Evolutionary conservation across 164 flowering plant species (phyloP).

Genomic region (Brasenia schreberi): DNA sequence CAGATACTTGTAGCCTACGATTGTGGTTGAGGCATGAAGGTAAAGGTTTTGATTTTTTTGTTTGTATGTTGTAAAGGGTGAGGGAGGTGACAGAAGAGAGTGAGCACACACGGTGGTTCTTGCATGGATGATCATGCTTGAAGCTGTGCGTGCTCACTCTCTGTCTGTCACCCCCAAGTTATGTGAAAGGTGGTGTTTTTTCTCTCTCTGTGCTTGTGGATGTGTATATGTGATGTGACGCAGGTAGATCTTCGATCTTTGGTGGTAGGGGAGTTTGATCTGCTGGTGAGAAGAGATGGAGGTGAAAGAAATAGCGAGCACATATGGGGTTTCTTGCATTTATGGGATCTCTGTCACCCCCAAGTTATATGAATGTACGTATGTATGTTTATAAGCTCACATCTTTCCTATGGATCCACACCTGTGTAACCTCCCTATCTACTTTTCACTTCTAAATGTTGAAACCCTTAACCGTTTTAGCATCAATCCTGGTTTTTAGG

Average conservation of each 20-base stretch:
- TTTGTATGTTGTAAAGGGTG: not conserved
- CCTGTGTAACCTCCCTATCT: too few species aligned
- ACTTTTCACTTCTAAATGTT: too few species aligned
- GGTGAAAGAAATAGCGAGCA: not conserved
- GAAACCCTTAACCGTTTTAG: too few species aligned
- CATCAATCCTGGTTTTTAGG: too few species aligned
- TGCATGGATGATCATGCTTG: not conserved
- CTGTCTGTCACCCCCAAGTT: not conserved
- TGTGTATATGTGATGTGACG: not conserved
- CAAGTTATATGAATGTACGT: too few species aligned
- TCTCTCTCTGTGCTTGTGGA: not conserved
- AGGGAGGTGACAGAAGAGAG: conserved; percentile 10
- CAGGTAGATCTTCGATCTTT: too few species aligned
- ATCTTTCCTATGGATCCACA: too few species aligned
- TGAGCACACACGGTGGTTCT: conserved; percentile 6
- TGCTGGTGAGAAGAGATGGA: too few species aligned
- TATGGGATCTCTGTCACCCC: too few species aligned
- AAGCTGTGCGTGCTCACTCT: not conserved
- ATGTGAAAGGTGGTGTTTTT: not conserved
- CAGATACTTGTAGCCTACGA: not conserved
- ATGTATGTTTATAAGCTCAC: too few species aligned
- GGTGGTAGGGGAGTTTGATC: too few species aligned
- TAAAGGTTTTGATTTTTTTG: not conserved
- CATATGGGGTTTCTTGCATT: not conserved
- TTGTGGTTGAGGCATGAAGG: not conserved